Evolutionary conservation across 805 yeast species (phyloP), one percentile per base, ranked within the genome.

Genomic region (Schwanniomyces pseudopolymorphus): DNA sequence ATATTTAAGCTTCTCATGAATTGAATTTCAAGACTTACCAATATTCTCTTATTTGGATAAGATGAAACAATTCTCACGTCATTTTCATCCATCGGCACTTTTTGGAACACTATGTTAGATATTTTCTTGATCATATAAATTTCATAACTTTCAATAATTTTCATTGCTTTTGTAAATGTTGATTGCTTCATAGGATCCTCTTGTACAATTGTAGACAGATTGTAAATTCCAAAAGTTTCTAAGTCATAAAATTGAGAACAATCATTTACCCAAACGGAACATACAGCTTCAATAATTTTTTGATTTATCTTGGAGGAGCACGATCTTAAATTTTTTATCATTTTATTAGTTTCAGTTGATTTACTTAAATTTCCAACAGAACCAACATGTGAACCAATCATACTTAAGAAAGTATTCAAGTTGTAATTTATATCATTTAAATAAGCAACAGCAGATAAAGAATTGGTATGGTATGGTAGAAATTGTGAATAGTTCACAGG

Each of bases 241-340:
- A 72, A 55, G 42, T 71, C 76, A 50, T 67, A 70, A 33, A 72
- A 67, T 48, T 72, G 78, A 2, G 72, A 60, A 50, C 76, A 71
- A 49, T 72, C 78, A 47, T 72, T 72, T 3, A 72, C 71, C 77
- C 77, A 72, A 0, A 68, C 69, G 3, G 76, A 61, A 51, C 77
- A 72, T 2, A 65, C 53, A 1, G 74, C 75, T 53, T 72, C 77
- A 43, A 72, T 48, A 11, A 71, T 64, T 40, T 62, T 63, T 52
- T 70, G 78, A 47, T 67, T 71, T 14, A 69, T 63, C 16, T 60
- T 52, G 9, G 55, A 21, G 3, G 72, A 64, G 3, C 68, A 55
- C n/a, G 52, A 59, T 37, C 75, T 53, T 46, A 72, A 61, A 36
- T 53, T 52, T 42, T 70, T 70, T 44, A 72, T 55, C 27, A 60